Evolutionary conservation across 169 alveolate species (phyloP).

Genomic region (Plasmodium fragile): DNA sequence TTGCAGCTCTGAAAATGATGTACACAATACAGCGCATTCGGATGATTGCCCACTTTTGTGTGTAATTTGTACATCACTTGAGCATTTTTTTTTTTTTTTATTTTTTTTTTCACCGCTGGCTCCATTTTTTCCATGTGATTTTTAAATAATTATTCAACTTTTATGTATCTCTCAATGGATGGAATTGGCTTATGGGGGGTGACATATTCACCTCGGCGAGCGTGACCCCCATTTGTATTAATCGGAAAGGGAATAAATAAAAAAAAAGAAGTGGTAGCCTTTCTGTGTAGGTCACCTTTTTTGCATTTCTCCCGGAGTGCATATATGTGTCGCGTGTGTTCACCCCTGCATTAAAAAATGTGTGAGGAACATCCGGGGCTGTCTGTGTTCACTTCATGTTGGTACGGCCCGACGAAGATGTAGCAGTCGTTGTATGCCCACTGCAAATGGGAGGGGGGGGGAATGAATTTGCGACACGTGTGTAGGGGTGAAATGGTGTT

Average conservation of each 20-base stretch:
- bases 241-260: not conserved
- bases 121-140: conserved; percentile 7
- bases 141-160: not conserved
- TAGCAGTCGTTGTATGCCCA: conserved; percentile 72
- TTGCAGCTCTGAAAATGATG: not conserved
- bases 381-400: conserved; percentile 36
- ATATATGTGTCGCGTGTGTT: not conserved
- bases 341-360: not conserved
- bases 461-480: not conserved
- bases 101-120: not conserved
- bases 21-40: not conserved
- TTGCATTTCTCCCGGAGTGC: not conserved
- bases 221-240: not conserved
- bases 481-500: not conserved
- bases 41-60: not conserved
- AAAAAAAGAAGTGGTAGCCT: not conserved
- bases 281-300: not conserved
- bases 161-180: not conserved
- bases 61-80: not conserved
- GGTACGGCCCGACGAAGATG: conserved; percentile 60
- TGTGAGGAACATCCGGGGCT: conserved; percentile 23
- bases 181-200: not conserved
- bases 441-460: not conserved
- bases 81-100: not conserved
- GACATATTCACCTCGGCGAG: not conserved